Conservation (phyloP, 768 basidiomycete genomes). For the Daedaleopsis sinensis region DNA sequence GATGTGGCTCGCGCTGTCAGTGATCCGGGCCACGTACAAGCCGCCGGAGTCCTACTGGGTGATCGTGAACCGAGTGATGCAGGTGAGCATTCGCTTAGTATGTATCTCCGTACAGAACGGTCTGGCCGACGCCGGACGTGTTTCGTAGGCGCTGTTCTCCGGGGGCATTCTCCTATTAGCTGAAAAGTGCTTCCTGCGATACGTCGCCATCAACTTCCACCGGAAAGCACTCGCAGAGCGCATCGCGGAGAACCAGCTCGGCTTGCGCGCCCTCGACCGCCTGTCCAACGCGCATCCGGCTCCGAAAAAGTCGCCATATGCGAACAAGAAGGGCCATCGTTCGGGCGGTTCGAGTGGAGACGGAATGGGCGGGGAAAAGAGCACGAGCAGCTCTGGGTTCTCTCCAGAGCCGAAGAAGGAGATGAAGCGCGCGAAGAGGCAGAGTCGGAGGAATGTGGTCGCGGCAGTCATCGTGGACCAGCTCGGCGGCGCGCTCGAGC, state of each 20-base stretch:
- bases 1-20: conserved; percentile 76
- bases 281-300: conserved; percentile 67
- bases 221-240: conserved; percentile 76
- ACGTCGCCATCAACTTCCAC: conserved; percentile 82
- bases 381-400: conserved; percentile 4
- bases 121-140: too few relatives aligned
- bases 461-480: conserved; percentile 74
- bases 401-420: conserved; percentile 16
- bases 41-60: conserved; percentile 71
- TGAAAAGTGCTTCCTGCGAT: conserved; percentile 68
- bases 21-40: conserved; percentile 56
- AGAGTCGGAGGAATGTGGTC: conserved; percentile 50
- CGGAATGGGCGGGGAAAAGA: conserved; percentile 14
- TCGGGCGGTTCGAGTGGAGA: conserved; percentile 22
- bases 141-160: conserved; percentile 46
- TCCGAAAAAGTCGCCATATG: conserved; percentile 42
- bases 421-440: conserved; percentile 14
- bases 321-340: conserved; percentile 45
- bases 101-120: neutral
- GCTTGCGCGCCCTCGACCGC: conserved; percentile 68
- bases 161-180: conserved; percentile 46
- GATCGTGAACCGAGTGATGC: conserved; percentile 70
- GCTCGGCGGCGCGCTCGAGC: conserved; percentile 66
- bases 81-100: conserved; percentile 45
- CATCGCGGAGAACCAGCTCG: conserved; percentile 68